Conservation (phyloP, 257 asterid species). For the Nyctanthes arbortristis region DNA sequence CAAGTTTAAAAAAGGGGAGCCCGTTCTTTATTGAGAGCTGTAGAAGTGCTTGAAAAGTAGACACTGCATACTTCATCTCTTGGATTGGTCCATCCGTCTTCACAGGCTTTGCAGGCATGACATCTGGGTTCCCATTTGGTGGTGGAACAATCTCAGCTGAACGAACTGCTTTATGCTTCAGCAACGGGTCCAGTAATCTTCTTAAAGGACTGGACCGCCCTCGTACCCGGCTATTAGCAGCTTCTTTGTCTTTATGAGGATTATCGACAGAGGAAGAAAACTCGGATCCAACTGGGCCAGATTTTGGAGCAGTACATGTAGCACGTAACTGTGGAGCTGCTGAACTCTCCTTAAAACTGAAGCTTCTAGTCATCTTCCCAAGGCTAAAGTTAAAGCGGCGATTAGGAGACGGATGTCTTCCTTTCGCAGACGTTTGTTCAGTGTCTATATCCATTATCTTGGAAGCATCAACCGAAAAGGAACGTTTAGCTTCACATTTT, state of each 20-base stretch:
- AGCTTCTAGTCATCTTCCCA: slow-evolving; percentile 77
- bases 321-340: slow-evolving; percentile 44
- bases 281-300: slow-evolving; percentile 52
- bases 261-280: slow-evolving; percentile 36
- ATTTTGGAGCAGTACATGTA: slow-evolving; percentile 36
- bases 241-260: slow-evolving; percentile 42
- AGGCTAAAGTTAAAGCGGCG: slow-evolving; percentile 74
- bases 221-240: slow-evolving; percentile 41
- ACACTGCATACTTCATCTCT: slow-evolving; percentile 40
- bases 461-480: slow-evolving; percentile 36
- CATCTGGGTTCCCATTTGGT: slow-evolving; percentile 27
- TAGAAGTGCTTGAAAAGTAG: slow-evolving; percentile 62
- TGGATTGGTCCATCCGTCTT: slow-evolving; percentile 34
- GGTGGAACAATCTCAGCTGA: slow-evolving; percentile 37
- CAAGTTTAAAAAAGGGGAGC: slow-evolving; percentile 77
- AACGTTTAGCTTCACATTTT: slow-evolving; percentile 34
- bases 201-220: slow-evolving; percentile 83
- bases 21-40: slow-evolving; percentile 72
- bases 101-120: slow-evolving; percentile 27
- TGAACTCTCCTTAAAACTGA: slow-evolving; percentile 80
- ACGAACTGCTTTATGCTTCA: slow-evolving; percentile 54
- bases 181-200: slow-evolving; percentile 78
- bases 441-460: slow-evolving; percentile 33
- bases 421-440: slow-evolving; percentile 42
- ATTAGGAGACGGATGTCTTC: slow-evolving; percentile 68